phyloP scores from a whole-genome alignment of 805 yeast species.

The Monosporozyma unispora region DNA sequence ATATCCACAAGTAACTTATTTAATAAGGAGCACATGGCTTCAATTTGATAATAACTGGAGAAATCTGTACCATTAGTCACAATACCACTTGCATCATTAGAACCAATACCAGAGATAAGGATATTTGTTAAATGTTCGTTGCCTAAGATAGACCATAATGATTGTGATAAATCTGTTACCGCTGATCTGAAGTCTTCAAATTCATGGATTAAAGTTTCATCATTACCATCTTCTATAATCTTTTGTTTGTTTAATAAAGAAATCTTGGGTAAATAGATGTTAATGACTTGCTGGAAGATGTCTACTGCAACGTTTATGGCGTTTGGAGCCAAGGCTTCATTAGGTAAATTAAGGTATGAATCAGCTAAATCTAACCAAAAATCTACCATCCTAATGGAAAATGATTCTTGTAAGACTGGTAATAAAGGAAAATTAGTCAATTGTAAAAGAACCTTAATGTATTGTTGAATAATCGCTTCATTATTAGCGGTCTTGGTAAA shows the following conservation, averaged over 20 bases:
- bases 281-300: constrained; percentile 45
- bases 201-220: constrained; percentile 33
- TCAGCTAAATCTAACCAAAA: constrained; percentile 68
- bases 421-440: constrained; percentile 48
- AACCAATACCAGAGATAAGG: constrained; percentile 22
- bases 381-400: constrained; percentile 46
- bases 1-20: constrained; percentile 22
- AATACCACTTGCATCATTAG: constrained; percentile 5
- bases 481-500: constrained; percentile 12
- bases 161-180: constrained; percentile 69
- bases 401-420: constrained; percentile 51
- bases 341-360: constrained; percentile 34
- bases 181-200: constrained; percentile 63
- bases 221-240: constrained; percentile 25
- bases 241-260: constrained; percentile 36
- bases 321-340: constrained; percentile 23
- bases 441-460: constrained; percentile 41
- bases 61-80: constrained; percentile 1
- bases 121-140: constrained; percentile 27
- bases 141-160: constrained; percentile 59
- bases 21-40: constrained; percentile 26
- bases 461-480: constrained; percentile 21
- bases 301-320: constrained; percentile 28
- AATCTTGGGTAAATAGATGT: constrained; percentile 61
- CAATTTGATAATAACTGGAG: constrained; percentile 22